Evolutionary conservation across 2,329 filamentous ascomycete species (phyloP).

Genomic region (Nothophoma quercina): DNA sequence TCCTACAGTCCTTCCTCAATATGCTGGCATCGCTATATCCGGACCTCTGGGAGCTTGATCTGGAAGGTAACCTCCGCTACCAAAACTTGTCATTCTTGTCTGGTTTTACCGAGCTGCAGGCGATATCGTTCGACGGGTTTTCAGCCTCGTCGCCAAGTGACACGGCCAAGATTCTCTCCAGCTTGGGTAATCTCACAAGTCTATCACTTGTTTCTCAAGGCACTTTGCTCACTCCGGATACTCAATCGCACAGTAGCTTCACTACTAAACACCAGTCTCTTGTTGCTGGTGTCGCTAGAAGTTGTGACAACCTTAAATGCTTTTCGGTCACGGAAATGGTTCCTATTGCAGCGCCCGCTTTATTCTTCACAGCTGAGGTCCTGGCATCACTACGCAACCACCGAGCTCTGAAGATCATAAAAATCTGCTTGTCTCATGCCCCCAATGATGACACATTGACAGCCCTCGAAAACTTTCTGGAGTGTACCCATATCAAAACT

Average conservation of each 20-base stretch:
- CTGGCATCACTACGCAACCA: constrained; percentile 29
- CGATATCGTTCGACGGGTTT: constrained; percentile 40
- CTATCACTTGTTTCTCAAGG: constrained; percentile 35
- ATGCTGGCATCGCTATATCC: constrained; percentile 26
- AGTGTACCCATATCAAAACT: constrained; percentile 19
- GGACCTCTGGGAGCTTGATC: constrained; percentile 23
- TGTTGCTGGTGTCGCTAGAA: constrained; percentile 23
- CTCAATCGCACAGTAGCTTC: constrained; percentile 17
- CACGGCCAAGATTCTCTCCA: constrained; percentile 30
- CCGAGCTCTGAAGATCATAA: constrained; percentile 23
- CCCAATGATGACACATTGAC: constrained; percentile 26
- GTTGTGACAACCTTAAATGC: constrained; percentile 25
- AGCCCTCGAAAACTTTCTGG: constrained; percentile 28
- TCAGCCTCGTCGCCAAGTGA: constrained; percentile 27
- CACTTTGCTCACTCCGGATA: constrained; percentile 17
- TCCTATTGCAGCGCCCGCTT: constrained; percentile 10
- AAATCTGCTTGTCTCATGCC: constrained; percentile 25
- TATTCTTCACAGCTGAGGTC: constrained; percentile 33
- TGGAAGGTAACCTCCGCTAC: constrained; percentile 37
- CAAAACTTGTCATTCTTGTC: constrained; percentile 31
- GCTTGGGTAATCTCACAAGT: constrained; percentile 25
- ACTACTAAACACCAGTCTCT: constrained; percentile 27
- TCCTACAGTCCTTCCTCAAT: constrained; percentile 26
- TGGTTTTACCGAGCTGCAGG: constrained; percentile 21
- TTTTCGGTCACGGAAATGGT: constrained; percentile 29